Evolutionary conservation across 2,329 filamentous ascomycete genomes (phyloP).

Genomic region (Pseudocercospora fuligena): DNA sequence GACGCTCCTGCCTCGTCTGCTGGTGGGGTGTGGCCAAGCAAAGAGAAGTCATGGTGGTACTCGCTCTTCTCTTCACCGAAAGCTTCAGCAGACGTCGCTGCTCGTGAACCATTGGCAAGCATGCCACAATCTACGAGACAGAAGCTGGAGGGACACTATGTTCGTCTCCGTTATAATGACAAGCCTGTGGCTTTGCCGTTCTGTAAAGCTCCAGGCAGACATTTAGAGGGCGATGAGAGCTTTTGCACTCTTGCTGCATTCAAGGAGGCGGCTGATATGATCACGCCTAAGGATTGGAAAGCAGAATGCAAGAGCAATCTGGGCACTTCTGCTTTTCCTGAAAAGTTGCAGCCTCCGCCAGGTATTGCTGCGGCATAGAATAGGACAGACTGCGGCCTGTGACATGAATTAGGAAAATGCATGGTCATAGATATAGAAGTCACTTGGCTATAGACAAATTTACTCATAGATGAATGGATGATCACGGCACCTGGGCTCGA

Average conservation of each 20-base stretch:
- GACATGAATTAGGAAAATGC: not conserved
- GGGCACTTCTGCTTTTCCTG: conserved; percentile 51
- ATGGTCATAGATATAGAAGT: not conserved
- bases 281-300: conserved; percentile 81
- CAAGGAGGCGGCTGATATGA: conserved; percentile 89
- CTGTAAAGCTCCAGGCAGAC: conserved; percentile 76
- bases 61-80: conserved; percentile 32
- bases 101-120: conserved; percentile 61
- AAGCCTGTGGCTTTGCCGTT: conserved; percentile 79
- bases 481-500: no score
- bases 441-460: not conserved
- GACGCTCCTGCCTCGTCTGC: conserved; percentile 31
- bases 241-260: conserved; percentile 94
- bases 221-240: conserved; percentile 81
- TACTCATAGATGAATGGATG: not conserved
- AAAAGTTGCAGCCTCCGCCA: conserved; percentile 25
- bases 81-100: conserved; percentile 17
- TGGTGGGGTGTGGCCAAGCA: conserved; percentile 25
- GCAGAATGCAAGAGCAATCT: conserved; percentile 64
- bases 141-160: conserved; percentile 76
- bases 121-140: conserved; percentile 63
- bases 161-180: conserved; percentile 91
- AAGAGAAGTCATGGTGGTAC: conserved; percentile 36
- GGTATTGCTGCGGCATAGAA: conserved; percentile 6
- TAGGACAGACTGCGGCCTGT: not conserved